Conservation (phyloP, 2,329 filamentous ascomycete species). For the Trichophaea hybrida region DNA sequence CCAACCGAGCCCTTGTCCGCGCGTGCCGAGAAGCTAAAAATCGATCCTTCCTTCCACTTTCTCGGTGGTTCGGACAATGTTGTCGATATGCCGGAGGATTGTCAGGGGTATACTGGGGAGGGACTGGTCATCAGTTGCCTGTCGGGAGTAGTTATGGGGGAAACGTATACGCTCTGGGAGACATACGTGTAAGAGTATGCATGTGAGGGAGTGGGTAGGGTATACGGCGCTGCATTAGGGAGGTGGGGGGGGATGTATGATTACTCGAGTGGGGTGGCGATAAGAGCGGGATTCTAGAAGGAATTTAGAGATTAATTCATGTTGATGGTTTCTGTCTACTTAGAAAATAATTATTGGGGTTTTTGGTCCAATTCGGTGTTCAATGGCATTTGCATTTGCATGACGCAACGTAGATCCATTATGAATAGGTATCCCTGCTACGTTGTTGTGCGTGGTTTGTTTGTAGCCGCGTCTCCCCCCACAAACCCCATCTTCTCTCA, state of each 20-base stretch:
- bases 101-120: conserved; percentile 2
- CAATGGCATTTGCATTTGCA: no score
- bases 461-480: neutral
- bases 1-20: neutral
- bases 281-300: no score
- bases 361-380: no score
- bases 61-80: conserved; percentile 1
- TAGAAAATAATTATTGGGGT: no score
- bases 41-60: neutral
- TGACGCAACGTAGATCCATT: no score
- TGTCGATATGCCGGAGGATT: neutral
- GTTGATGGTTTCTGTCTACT: no score
- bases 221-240: neutral
- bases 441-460: no score
- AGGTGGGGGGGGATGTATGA: neutral
- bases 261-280: neutral
- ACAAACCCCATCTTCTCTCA: neutral
- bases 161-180: conserved; percentile 1
- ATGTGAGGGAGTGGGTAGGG: neutral
- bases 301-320: no score
- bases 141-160: conserved; percentile 5
- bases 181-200: conserved; percentile 1
- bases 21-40: neutral
- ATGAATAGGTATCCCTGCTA: no score
- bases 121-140: conserved; percentile 4